phyloP scores from a whole-genome alignment of 106 monocot genomes.

The Dendrobium huoshanense region DNA sequence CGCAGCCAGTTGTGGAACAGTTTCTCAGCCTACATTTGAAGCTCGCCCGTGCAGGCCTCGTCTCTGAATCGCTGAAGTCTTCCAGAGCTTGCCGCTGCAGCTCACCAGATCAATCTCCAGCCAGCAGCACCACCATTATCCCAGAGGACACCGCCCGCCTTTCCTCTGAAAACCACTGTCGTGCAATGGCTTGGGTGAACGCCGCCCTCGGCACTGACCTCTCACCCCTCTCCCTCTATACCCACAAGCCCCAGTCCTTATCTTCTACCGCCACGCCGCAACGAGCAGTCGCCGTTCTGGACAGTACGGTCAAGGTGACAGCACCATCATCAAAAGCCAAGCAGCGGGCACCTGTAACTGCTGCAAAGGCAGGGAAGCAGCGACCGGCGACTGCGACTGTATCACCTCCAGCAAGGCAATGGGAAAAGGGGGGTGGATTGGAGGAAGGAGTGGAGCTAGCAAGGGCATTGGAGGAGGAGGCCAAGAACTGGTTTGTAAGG shows the following conservation, averaged over 20 bases:
- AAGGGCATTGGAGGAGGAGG: constrained; percentile 38
- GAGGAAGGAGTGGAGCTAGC: constrained; percentile 57
- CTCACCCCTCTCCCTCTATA: constrained; percentile 50
- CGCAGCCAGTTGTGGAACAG: constrained; percentile 68
- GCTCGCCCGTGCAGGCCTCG: constrained; percentile 29
- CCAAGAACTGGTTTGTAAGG: constrained; percentile 72
- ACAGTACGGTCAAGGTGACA: constrained; percentile 17
- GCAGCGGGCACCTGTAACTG: constrained; percentile 6
- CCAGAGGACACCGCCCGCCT: constrained; percentile 33
- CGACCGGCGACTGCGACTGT: background rate
- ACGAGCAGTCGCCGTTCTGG: constrained; percentile 39
- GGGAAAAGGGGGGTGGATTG: constrained; percentile 58
- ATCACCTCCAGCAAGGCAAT: constrained; percentile 28
- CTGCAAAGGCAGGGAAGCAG: constrained; percentile 21
- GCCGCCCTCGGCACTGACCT: constrained; percentile 67
- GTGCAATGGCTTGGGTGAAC: constrained; percentile 18
- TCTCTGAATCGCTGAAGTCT: constrained; percentile 50
- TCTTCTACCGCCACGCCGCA: background rate
- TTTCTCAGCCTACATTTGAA: constrained; percentile 58
- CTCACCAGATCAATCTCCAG: constrained; percentile 24
- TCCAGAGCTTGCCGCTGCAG: background rate
- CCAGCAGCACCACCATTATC: background rate
- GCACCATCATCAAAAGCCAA: constrained; percentile 6
- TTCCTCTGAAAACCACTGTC: constrained; percentile 30
- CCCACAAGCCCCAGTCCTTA: constrained; percentile 17